phyloP scores from a whole-genome alignment of 495 filamentous ascomycete genomes.

The Daldinia decipiens region DNA sequence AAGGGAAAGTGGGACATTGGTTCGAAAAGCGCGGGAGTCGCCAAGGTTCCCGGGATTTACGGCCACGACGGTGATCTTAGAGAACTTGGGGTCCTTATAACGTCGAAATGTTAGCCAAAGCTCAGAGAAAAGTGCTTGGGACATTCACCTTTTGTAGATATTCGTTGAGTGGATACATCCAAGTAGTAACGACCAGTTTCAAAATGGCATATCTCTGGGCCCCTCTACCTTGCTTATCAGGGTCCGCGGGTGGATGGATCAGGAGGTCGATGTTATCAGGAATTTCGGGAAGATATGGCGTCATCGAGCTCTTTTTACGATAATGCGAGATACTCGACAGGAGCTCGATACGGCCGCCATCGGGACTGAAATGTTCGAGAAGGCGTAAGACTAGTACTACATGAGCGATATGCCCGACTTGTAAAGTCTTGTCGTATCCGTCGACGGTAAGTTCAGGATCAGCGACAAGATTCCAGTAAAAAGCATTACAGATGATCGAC shows the following conservation, averaged over 20 bases:
- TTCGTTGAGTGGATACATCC: conserved; percentile 56
- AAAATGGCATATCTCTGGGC: conserved; percentile 53
- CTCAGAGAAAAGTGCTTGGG: neutral
- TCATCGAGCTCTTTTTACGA: conserved; percentile 50
- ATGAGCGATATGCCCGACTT: conserved; percentile 57
- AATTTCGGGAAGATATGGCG: conserved; percentile 21
- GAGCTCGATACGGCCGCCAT: conserved; percentile 54
- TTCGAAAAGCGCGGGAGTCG: conserved; percentile 55
- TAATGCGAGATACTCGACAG: conserved; percentile 52
- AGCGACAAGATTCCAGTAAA: conserved; percentile 54
- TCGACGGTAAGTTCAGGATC: conserved; percentile 52
- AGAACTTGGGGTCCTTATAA: conserved; percentile 45
- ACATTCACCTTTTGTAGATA: conserved; percentile 49
- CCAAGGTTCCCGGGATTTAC: conserved; percentile 58
- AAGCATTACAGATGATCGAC: conserved; percentile 59
- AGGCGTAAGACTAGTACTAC: conserved; percentile 55
- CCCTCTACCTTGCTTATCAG: conserved; percentile 22
- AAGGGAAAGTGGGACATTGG: conserved; percentile 50
- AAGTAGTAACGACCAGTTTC: conserved; percentile 54
- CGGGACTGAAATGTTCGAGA: conserved; percentile 49
- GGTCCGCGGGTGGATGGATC: conserved; percentile 7
- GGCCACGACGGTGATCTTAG: conserved; percentile 55
- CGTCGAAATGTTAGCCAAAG: neutral
- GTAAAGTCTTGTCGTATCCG: conserved; percentile 56
- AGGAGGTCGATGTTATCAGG: conserved; percentile 24